These are phyloP conservation scores for Crotalaria pallida DNA, from an alignment of 306 rosid genomes.

Conservation along the genomic window DNA sequence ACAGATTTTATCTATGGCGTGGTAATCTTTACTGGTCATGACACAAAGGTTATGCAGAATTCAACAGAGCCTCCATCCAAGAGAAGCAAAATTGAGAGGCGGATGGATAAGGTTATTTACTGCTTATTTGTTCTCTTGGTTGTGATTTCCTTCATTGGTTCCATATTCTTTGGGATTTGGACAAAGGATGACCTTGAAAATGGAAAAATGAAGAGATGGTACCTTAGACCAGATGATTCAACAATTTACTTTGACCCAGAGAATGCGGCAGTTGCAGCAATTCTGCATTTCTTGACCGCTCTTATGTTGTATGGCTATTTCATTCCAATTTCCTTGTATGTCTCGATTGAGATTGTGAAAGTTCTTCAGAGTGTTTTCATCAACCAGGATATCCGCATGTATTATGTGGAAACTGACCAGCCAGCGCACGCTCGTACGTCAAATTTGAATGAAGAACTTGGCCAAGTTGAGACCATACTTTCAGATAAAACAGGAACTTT, in stretches of 20 bases:
- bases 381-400: slow-evolving; percentile 81
- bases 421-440: slow-evolving; percentile 95
- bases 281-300: slow-evolving; percentile 72
- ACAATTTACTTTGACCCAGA: slow-evolving; percentile 58
- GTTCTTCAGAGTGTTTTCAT: slow-evolving; percentile 88
- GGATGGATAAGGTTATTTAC: slow-evolving; percentile 87
- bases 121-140: slow-evolving; percentile 53
- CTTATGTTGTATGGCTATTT: slow-evolving; percentile 85
- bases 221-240: slow-evolving; percentile 78
- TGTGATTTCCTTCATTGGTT: slow-evolving; percentile 57
- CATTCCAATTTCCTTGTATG: slow-evolving; percentile 94
- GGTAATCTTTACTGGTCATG: slow-evolving; percentile 86
- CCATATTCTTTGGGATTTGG: slow-evolving; percentile 65
- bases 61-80: slow-evolving; percentile 92
- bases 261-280: slow-evolving; percentile 63
- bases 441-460: slow-evolving; percentile 96
- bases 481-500: slow-evolving; percentile 97
- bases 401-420: slow-evolving; percentile 78
- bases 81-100: slow-evolving; percentile 86
- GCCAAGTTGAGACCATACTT: slow-evolving; percentile 95
- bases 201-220: slow-evolving; percentile 78
- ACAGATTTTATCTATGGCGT: slow-evolving; percentile 90
- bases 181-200: slow-evolving; percentile 60
- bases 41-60: slow-evolving; percentile 96
- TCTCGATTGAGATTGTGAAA: slow-evolving; percentile 93